phyloP scores from a whole-genome alignment of 148 eudicot genomes.

The Arbutus unedo region DNA sequence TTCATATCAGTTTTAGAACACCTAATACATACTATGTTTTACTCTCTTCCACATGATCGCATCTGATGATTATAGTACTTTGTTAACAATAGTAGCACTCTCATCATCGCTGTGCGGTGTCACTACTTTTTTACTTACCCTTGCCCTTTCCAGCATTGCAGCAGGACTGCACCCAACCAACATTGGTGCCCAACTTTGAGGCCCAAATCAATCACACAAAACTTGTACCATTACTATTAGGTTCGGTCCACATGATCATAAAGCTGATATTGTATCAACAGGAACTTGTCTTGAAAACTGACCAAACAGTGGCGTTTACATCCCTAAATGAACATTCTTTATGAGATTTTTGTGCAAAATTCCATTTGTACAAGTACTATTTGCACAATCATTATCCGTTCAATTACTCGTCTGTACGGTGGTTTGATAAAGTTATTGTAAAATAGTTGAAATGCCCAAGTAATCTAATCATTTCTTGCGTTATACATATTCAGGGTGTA shows the following conservation, averaged over 20 bases:
- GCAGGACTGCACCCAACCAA: no score
- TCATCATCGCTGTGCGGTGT: no score
- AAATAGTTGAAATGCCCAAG: background rate
- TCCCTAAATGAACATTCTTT: background rate
- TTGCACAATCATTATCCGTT: background rate
- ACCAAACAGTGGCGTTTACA: background rate
- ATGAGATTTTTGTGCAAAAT: background rate
- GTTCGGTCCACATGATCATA: background rate
- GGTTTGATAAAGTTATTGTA: background rate
- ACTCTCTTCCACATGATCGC: no score
- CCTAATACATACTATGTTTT: no score
- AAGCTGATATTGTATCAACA: no score
- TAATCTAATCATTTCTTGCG: background rate
- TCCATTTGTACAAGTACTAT: background rate
- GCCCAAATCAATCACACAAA: background rate
- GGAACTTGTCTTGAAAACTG: background rate
- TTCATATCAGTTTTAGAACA: no score
- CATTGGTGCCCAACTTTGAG: background rate
- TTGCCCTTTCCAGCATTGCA: no score
- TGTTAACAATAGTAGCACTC: no score
- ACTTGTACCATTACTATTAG: background rate
- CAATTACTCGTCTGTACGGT: background rate
- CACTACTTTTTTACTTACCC: no score
- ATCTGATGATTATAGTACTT: no score
- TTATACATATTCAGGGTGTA: conserved; percentile 44